Evolutionary conservation across 2,329 filamentous ascomycete genomes (phyloP), one percentile per base, ranked within the genome.

Genomic region (Eutypa lata): DNA sequence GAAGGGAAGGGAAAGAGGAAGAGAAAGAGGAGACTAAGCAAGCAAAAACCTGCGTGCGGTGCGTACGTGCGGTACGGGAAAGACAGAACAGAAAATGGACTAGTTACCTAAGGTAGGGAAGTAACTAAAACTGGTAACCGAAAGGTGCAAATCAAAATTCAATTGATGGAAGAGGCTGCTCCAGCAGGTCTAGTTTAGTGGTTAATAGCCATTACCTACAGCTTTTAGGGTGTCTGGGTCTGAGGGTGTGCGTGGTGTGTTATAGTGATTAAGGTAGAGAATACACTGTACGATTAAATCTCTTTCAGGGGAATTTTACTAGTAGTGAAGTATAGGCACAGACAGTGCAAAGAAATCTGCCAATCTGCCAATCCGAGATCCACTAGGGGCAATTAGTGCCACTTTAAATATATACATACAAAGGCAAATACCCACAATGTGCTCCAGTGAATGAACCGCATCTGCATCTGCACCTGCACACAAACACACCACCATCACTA

Each of bases 1-100:
- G 57, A 53, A 43, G 44, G 52, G 47, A 50, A 51, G 45, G 53
- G 47, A 57, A 58, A 56, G 55, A 57, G 59, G 59, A 54, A 58
- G 53, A 53, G 38, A 43, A 49, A 43, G 50, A 40, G 44, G 44
- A 54, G 37, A 48, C 14, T 21, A 24, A 53, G 48, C 43, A 52
- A 24, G 47, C 46, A 43, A 31, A 52, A 45, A 45, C 42, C 42
- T 42, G 38, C 38, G 19, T 57, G 53, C 40, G 55, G 56, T 31
- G 26, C 26, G 26, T 31, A 10, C 26, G 26, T 31, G 26, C 26
- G 26, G 26, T 31, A 31, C 26, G 10, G 26, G 26, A 5, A n/a
- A n/a, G n/a, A n/a, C n/a, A n/a, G n/a, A n/a, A n/a, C n/a, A n/a
- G n/a, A n/a, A n/a, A n/a, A n/a, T 31, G 26, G 56, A 10, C 38